Percentiles rank a stretch among this genome's conserved stretches.
Conservation (phyloP, 2,329 filamentous ascomycete species). For the Phialophora tarda region DNA sequence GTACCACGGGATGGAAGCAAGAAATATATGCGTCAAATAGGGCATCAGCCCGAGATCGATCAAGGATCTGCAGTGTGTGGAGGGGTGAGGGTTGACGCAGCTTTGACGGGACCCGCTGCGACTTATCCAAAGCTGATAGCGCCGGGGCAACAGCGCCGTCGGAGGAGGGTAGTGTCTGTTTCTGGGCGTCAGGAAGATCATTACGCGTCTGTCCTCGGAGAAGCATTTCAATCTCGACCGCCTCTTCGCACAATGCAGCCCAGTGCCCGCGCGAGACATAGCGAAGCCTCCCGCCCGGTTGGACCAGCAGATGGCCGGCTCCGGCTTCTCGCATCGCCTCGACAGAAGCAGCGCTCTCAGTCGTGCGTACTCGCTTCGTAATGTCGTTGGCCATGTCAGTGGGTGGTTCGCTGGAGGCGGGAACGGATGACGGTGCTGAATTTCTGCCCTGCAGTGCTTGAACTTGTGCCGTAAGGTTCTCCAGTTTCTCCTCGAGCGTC, state of each 20-base stretch:
- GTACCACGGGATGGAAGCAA: constrained; percentile 6
- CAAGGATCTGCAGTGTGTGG: constrained; percentile 5
- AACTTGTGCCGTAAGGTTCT: constrained; percentile 7
- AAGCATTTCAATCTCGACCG: constrained; percentile 8
- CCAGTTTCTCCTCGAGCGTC: constrained; percentile 5
- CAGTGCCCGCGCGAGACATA: constrained; percentile 13
- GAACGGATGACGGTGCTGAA: neutral
- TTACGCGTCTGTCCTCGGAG: constrained; percentile 6
- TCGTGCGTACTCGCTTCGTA: neutral
- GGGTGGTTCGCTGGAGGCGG: neutral
- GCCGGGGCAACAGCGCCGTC: neutral
- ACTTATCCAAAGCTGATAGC: neutral
- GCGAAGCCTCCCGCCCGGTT: constrained; percentile 5
- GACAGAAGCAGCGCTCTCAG: neutral
- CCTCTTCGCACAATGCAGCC: constrained; percentile 6
- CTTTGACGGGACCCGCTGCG: neutral
- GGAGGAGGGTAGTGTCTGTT: neutral
- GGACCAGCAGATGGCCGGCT: neutral
- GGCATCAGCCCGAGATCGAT: constrained; percentile 3
- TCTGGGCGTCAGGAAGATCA: neutral
- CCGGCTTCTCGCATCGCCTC: neutral
- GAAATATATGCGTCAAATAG: constrained; percentile 5
- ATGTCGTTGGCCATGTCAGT: neutral
- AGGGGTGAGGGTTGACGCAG: constrained; percentile 1
- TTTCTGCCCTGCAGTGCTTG: constrained; percentile 2